Conservation (phyloP, 345 rosid species). For the Dipteronia sinensis region DNA sequence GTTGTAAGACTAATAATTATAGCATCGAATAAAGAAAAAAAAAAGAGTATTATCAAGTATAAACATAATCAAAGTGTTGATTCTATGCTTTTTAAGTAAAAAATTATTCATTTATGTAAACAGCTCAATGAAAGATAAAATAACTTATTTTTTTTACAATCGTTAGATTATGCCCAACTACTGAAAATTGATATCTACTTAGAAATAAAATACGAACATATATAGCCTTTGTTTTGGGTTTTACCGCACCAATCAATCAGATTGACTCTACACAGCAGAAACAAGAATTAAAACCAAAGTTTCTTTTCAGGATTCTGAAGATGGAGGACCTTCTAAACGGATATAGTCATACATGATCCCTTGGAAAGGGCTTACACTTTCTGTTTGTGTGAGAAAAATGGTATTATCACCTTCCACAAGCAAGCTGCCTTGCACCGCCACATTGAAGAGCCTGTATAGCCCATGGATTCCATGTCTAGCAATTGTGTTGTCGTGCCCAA, state of each 20-base stretch:
- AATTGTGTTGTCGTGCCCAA: constrained; percentile 67
- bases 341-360: constrained; percentile 70
- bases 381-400: constrained; percentile 49
- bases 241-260: background rate
- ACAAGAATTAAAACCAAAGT: background rate
- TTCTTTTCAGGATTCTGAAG: background rate
- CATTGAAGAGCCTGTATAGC: constrained; percentile 44
- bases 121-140: too few species aligned
- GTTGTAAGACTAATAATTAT: background rate
- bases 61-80: too few species aligned
- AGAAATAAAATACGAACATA: too few species aligned
- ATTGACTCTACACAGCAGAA: background rate
- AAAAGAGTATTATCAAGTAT: too few species aligned
- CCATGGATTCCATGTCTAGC: constrained; percentile 74
- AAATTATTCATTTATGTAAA: too few species aligned
- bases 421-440: constrained; percentile 32
- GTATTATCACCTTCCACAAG: constrained; percentile 48
- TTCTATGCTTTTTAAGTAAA: too few species aligned
- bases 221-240: too few species aligned
- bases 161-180: too few species aligned
- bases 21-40: too few species aligned
- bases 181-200: too few species aligned
- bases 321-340: constrained; percentile 52
- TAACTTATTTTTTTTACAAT: too few species aligned
- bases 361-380: constrained; percentile 37